Evolutionary conservation across 805 yeast genomes (phyloP).

Genomic region (Yarrowia sp.): DNA sequence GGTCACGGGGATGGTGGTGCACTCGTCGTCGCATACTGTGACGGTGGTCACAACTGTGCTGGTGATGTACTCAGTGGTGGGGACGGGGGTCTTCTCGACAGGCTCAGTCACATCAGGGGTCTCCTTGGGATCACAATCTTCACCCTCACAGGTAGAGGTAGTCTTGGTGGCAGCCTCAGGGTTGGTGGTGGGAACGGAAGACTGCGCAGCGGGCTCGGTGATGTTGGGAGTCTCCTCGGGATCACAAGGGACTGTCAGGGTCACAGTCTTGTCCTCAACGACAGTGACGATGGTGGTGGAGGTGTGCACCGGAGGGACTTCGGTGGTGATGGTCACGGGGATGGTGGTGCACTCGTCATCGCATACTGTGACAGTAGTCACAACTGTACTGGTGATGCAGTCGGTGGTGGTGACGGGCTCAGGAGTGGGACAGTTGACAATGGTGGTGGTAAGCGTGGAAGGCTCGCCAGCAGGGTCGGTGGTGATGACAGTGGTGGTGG

Average conservation of each 20-base stretch:
- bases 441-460: background rate
- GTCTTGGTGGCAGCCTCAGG: background rate
- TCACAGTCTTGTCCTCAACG: background rate
- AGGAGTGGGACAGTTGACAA: conserved; percentile 2
- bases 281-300: background rate
- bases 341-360: conserved; percentile 1
- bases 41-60: background rate
- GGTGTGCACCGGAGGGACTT: background rate
- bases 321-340: conserved; percentile 20
- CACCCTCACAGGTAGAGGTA: background rate
- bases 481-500: background rate
- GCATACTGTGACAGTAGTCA: conserved; percentile 2
- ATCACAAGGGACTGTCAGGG: background rate
- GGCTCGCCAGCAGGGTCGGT: background rate
- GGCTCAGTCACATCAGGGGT: background rate
- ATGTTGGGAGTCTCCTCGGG: background rate
- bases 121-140: background rate
- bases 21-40: background rate
- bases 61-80: background rate
- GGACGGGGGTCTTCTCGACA: background rate
- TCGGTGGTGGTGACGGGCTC: background rate
- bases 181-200: background rate
- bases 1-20: conserved; percentile 8
- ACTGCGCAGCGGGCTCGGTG: background rate
- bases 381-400: conserved; percentile 1